phyloP scores from a whole-genome alignment of 1,284 basidiomycete species.

The Trichosporon sp. region DNA sequence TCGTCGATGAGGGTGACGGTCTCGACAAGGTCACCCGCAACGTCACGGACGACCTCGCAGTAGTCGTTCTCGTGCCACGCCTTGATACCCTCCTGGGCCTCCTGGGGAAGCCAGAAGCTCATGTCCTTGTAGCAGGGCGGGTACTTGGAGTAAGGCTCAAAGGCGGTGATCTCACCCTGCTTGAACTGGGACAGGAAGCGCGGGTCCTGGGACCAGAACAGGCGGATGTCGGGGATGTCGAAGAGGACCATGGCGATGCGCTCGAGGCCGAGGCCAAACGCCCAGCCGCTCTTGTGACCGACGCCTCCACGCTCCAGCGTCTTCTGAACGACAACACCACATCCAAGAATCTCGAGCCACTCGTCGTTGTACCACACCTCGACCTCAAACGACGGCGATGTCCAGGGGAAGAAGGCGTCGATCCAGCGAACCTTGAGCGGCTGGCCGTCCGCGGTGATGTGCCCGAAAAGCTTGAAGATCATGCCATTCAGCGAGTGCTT shows the following conservation, averaged over 20 bases:
- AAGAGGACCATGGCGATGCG: slow-evolving; percentile 98
- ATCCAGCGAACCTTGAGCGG: slow-evolving; percentile 93
- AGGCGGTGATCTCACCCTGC: slow-evolving; percentile 67
- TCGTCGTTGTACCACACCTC: slow-evolving; percentile 95
- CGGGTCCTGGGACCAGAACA: slow-evolving; percentile 91
- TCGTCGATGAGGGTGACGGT: slow-evolving; percentile 85
- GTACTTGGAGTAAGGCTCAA: slow-evolving; percentile 84
- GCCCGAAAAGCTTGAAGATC: slow-evolving; percentile 77
- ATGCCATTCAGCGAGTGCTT: slow-evolving; percentile 89
- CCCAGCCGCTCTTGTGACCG: slow-evolving; percentile 86
- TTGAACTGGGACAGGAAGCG: slow-evolving; percentile 87
- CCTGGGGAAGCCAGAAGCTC: slow-evolving; percentile 75
- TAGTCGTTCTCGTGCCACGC: slow-evolving; percentile 91
- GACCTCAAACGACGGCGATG: slow-evolving; percentile 93
- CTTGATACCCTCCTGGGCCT: slow-evolving; percentile 13
- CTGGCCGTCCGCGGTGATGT: slow-evolving; percentile 49
- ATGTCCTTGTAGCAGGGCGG: slow-evolving; percentile 85
- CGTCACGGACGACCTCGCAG: slow-evolving; percentile 88
- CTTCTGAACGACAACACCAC: slow-evolving; percentile 83
- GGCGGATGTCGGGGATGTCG: slow-evolving; percentile 95
- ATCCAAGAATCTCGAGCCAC: slow-evolving; percentile 96
- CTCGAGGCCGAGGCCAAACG: slow-evolving; percentile 95
- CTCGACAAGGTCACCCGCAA: slow-evolving; percentile 86
- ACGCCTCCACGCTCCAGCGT: slow-evolving; percentile 81
- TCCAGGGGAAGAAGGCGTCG: slow-evolving; percentile 96